A percentile compares a stretch with the other conserved stretches of the same genome.
Conservation (phyloP, 805 yeast genomes). For the Hanseniaspora valbyensis region DNA sequence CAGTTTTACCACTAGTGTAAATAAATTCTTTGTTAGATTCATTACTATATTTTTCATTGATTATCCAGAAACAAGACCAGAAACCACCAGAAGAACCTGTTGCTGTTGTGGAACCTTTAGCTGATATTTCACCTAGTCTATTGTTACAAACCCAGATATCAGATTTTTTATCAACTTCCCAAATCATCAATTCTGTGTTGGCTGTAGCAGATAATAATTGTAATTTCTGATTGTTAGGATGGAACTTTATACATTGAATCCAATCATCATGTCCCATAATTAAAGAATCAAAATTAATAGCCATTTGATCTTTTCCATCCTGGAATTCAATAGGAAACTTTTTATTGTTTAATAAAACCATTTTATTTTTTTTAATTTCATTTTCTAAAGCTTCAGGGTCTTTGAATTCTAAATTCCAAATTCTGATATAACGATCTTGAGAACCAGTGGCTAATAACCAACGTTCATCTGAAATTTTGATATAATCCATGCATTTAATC, state of each 20-base stretch:
- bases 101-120: constrained; percentile 96
- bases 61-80: constrained; percentile 63
- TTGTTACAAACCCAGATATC: constrained; percentile 82
- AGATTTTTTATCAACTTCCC: constrained; percentile 79
- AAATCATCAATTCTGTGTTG: constrained; percentile 83
- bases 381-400: constrained; percentile 41
- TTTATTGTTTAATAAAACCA: constrained; percentile 55
- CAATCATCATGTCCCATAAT: constrained; percentile 98
- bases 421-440: constrained; percentile 81
- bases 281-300: constrained; percentile 78
- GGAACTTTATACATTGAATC: constrained; percentile 82
- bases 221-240: constrained; percentile 33
- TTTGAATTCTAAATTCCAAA: constrained; percentile 68
- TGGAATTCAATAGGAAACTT: constrained; percentile 45
- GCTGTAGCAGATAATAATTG: constrained; percentile 76
- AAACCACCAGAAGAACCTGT: constrained; percentile 85
- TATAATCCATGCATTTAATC: constrained; percentile 67
- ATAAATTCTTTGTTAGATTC: constrained; percentile 35
- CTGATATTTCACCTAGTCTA: constrained; percentile 82
- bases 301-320: constrained; percentile 32
- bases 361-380: constrained; percentile 25
- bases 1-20: constrained; percentile 80
- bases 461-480: constrained; percentile 38
- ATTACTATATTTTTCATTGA: constrained; percentile 23
- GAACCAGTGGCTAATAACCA: constrained; percentile 77